Evolutionary conservation across 75 land plant genomes (phyloP).

Genomic region (Sequoiadendron giganteum): DNA sequence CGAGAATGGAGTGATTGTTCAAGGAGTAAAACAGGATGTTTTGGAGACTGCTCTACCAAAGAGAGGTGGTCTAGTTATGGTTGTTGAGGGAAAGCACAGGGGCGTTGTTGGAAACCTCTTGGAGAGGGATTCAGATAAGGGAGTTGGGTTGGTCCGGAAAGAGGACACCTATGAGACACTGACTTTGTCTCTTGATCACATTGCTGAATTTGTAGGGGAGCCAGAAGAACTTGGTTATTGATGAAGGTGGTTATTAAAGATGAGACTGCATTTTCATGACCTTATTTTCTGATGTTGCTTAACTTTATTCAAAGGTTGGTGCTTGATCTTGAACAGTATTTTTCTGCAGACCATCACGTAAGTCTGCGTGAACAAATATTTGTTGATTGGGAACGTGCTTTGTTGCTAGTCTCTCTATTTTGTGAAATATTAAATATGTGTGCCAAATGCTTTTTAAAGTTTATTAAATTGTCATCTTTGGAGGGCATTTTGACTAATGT

Average conservation of each 20-base stretch:
- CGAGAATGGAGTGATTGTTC: conserved; percentile 57
- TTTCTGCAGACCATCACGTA: background rate
- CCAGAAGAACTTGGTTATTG: conserved; percentile 55
- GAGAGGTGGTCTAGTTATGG: conserved; percentile 64
- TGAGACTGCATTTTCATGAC: background rate
- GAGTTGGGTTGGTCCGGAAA: conserved; percentile 59
- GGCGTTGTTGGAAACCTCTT: conserved; percentile 63
- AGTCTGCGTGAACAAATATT: background rate
- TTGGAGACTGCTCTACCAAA: conserved; percentile 80
- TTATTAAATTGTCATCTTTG: background rate
- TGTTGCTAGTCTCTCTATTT: background rate
- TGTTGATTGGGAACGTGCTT: background rate
- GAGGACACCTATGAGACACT: conserved; percentile 70
- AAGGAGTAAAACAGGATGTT: conserved; percentile 67
- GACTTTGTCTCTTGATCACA: conserved; percentile 56
- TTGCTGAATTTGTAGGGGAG: conserved; percentile 82
- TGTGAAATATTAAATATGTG: background rate
- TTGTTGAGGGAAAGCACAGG: conserved; percentile 63
- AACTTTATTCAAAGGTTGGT: background rate
- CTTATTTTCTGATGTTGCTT: background rate
- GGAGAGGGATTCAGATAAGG: conserved; percentile 52
- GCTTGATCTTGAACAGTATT: background rate
- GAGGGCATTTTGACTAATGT: background rate
- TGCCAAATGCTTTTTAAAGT: background rate
- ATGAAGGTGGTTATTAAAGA: background rate